Evolutionary conservation across 805 yeast species (phyloP).

Genomic region (Metschnikowia sp.): DNA sequence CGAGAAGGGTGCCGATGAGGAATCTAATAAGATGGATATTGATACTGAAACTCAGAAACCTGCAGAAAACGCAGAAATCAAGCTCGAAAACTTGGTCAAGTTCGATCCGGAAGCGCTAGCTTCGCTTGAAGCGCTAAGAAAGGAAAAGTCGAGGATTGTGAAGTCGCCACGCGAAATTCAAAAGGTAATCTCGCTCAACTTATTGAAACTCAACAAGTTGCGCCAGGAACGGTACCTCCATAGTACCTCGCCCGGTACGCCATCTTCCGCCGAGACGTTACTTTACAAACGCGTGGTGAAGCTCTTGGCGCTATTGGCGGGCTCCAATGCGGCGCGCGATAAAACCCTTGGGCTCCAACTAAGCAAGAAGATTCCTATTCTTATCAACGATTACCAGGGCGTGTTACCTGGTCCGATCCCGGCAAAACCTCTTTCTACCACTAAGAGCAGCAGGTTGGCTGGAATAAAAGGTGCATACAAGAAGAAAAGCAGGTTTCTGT

Average conservation of each 20-base stretch:
- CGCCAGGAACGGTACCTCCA: constrained; percentile 39
- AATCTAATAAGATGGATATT: constrained; percentile 3
- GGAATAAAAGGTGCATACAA: constrained; percentile 39
- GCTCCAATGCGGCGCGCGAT: constrained; percentile 25
- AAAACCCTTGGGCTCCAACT: constrained; percentile 26
- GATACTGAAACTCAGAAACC: not conserved
- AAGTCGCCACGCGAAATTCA: constrained; percentile 32
- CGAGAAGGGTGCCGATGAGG: not conserved
- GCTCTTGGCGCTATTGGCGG: constrained; percentile 31
- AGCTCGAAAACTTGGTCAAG: constrained; percentile 29
- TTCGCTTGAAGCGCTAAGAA: constrained; percentile 23
- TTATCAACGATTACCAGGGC: constrained; percentile 73
- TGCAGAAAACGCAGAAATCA: constrained; percentile 17
- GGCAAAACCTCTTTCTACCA: constrained; percentile 14
- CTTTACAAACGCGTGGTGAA: constrained; percentile 31
- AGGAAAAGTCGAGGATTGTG: constrained; percentile 21
- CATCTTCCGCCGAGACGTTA: constrained; percentile 25
- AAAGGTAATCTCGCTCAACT: constrained; percentile 29
- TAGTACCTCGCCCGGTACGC: constrained; percentile 25
- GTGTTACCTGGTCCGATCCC: constrained; percentile 62
- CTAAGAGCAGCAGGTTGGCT: constrained; percentile 30
- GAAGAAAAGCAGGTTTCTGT: constrained; percentile 24
- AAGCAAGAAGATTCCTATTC: constrained; percentile 56
- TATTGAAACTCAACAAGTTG: constrained; percentile 35
- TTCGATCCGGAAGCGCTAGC: constrained; percentile 35